Evolutionary conservation across 345 rosid genomes (phyloP).

Genomic region (Corchorus olitorius): DNA sequence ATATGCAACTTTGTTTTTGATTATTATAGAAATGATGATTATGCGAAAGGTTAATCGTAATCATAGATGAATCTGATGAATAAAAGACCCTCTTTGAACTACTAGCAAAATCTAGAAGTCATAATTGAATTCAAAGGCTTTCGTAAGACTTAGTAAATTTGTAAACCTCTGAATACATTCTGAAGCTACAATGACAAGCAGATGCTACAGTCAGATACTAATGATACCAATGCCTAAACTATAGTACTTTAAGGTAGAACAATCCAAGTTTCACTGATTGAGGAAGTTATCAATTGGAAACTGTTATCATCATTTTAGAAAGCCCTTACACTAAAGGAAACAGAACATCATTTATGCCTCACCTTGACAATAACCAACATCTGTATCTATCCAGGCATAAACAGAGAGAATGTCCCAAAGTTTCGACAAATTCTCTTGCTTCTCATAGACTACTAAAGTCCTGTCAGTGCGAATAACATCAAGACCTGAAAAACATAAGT

Average conservation of each 20-base stretch:
- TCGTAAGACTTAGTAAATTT: background rate
- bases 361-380: conserved; percentile 99
- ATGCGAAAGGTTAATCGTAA: background rate
- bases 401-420: conserved; percentile 96
- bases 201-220: background rate
- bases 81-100: background rate
- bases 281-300: too few species aligned
- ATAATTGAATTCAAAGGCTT: background rate
- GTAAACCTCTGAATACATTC: background rate
- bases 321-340: background rate
- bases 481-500: conserved; percentile 53
- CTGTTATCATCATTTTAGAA: background rate
- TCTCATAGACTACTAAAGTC: conserved; percentile 83
- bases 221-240: background rate
- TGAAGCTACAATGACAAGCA: background rate
- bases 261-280: too few species aligned
- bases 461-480: conserved; percentile 96
- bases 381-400: conserved; percentile 94
- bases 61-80: background rate
- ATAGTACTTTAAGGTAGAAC: too few species aligned
- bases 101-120: background rate
- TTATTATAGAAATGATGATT: background rate
- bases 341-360: conserved; percentile 15
- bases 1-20: background rate
- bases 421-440: conserved; percentile 82